Percentiles rank a stretch among this genome's conserved stretches.
phyloP scores from a whole-genome alignment of 2,329 filamentous ascomycete genomes.

The Penicillium sp. region DNA sequence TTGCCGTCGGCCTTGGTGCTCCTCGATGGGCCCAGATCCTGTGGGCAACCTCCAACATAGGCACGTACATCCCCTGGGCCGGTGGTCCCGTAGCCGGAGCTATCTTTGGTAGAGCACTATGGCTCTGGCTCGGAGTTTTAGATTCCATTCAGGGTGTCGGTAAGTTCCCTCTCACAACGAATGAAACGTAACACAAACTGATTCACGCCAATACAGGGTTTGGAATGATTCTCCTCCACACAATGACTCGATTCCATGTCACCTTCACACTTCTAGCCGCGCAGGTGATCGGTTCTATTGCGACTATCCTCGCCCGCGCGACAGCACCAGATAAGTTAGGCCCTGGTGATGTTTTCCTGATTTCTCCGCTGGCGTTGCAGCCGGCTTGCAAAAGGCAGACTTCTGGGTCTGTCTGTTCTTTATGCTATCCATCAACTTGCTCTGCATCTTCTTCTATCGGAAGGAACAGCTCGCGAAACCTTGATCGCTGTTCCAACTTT shows the following conservation, averaged over 20 bases:
- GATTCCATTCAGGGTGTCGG: conserved; percentile 64
- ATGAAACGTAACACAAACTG: not conserved
- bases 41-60: conserved; percentile 62
- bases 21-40: conserved; percentile 68
- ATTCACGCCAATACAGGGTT: conserved; percentile 41
- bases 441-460: not conserved
- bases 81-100: conserved; percentile 55
- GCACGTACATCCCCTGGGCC: conserved; percentile 61
- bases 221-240: conserved; percentile 67
- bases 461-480: not conserved
- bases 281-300: conserved; percentile 61
- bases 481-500: not conserved
- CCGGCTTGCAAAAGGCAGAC: not conserved
- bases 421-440: not conserved
- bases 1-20: conserved; percentile 64
- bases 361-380: conserved; percentile 50
- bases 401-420: not conserved
- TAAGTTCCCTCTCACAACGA: not conserved
- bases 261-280: conserved; percentile 60
- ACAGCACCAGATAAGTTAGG: conserved; percentile 61
- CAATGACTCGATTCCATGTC: conserved; percentile 64
- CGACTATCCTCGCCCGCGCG: conserved; percentile 62
- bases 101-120: conserved; percentile 55
- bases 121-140: conserved; percentile 67
- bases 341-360: conserved; percentile 48